These are phyloP conservation scores for Aureobasidium sp. DNA, from an alignment of 2,329 filamentous ascomycete genomes.

Conservation along the genomic window DNA sequence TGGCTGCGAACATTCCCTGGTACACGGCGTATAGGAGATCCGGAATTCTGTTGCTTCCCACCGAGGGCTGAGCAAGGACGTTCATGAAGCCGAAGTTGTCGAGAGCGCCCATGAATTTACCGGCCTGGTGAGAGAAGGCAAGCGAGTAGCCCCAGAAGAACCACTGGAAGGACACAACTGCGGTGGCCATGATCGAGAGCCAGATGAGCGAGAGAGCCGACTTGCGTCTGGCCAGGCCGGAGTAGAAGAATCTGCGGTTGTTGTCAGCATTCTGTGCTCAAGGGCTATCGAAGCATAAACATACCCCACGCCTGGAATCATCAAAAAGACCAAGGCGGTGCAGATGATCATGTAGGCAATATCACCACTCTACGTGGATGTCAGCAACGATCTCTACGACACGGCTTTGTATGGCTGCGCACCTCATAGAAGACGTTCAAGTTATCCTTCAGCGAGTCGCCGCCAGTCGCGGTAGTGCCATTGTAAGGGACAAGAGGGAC, in stretches of 20 bases:
- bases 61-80: constrained; percentile 66
- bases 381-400: constrained; percentile 12
- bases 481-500: constrained; percentile 49
- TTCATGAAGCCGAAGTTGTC: constrained; percentile 70
- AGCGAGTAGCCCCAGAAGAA: constrained; percentile 92
- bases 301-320: constrained; percentile 81
- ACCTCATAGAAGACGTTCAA: constrained; percentile 82
- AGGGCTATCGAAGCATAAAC: constrained; percentile 14
- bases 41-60: constrained; percentile 64
- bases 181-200: constrained; percentile 73
- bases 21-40: constrained; percentile 81
- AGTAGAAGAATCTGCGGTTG: constrained; percentile 71
- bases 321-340: constrained; percentile 74
- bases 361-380: constrained; percentile 56
- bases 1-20: constrained; percentile 80
- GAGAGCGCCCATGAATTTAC: constrained; percentile 68
- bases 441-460: constrained; percentile 58
- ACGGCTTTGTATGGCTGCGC: constrained; percentile 21
- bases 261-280: neutral
- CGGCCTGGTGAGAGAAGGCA: constrained; percentile 69
- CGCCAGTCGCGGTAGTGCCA: constrained; percentile 55
- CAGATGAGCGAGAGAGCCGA: constrained; percentile 81
- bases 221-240: constrained; percentile 79
- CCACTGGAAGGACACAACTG: constrained; percentile 81
- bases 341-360: constrained; percentile 72